Evolutionary conservation across 202 grass and related monocot species (phyloP), one percentile per base, ranked within the genome.

Genomic region (Schoenoplectus triqueter): DNA sequence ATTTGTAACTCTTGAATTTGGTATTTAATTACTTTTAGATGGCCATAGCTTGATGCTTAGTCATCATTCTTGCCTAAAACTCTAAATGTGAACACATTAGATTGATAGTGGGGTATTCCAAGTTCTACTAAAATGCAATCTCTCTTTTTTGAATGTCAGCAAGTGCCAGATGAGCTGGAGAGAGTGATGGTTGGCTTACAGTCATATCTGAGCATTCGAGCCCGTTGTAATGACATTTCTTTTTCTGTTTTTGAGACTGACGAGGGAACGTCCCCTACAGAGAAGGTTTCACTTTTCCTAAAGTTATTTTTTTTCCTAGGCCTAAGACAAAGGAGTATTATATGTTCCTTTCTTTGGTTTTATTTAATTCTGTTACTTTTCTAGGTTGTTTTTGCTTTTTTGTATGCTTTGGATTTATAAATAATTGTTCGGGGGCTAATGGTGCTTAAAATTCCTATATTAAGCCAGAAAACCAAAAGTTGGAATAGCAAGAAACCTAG

Each of bases 161-260:
- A 99, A 99, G 90, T 94, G 69, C 95, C 96, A 3, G 96, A 95
- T 78, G 96, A 99, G 66, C 86, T 95, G 19, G 96, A 95, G 69
- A 91, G 93, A 83, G 93, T 99, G 70, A 86, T 99, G 71, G 79
- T 95, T 88, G 91, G 88, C 44, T 84, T 99, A 78, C 88, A 95
- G 78, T 95, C 96, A 86, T 99, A 99, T 85, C 82, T 99, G 76
- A 91, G 88, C 81, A 92, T 99, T 52, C 91, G 96, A 90, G 84
- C 84, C 50, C 93, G 73, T 84, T 94, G 86, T 74, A 85, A 95
- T 63, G 96, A 99, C 88, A 86, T 86, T 85, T 87, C 91, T 88
- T 94, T 95, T 84, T 92, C 87, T 73, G 91, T 94, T 18, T 99
- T 96, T 71, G 96, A 99, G 77, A 85, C 88, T 0, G 93, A 95